These are phyloP conservation scores for Helminthosporium solani DNA, from an alignment of 2,329 filamentous ascomycete genomes.

Conservation along the genomic window DNA sequence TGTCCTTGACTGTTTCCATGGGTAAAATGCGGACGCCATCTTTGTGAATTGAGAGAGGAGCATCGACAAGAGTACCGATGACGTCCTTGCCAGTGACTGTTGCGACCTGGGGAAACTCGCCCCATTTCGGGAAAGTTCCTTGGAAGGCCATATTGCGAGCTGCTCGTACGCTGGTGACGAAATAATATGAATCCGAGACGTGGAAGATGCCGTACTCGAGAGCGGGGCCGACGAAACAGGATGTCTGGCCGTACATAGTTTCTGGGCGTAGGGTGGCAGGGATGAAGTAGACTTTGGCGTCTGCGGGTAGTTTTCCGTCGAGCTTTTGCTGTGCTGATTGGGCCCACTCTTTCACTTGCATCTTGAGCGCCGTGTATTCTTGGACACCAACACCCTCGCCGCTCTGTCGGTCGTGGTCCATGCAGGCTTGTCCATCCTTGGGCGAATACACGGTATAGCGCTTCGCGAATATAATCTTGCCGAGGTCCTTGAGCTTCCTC, in stretches of 20 bases:
- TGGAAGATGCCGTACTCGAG: conserved; percentile 89
- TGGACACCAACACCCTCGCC: conserved; percentile 83
- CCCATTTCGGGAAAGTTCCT: conserved; percentile 76
- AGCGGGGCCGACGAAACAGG: conserved; percentile 90
- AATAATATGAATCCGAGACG: conserved; percentile 67
- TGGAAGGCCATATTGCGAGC: conserved; percentile 98
- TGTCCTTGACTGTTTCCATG: conserved; percentile 89
- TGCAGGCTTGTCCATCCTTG: conserved; percentile 83
- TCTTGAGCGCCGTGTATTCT: conserved; percentile 89
- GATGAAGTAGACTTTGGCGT: conserved; percentile 81
- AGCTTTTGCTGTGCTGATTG: conserved; percentile 70
- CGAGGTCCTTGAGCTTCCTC: conserved; percentile 82
- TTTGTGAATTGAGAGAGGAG: conserved; percentile 78
- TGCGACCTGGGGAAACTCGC: conserved; percentile 70
- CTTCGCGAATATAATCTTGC: conserved; percentile 92
- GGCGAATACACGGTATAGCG: conserved; percentile 87
- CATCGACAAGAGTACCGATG: conserved; percentile 84
- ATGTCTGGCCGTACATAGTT: conserved; percentile 98
- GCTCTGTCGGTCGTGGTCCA: conserved; percentile 81
- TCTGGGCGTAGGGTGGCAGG: conserved; percentile 91
- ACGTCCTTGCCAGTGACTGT: conserved; percentile 77
- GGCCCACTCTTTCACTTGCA: conserved; percentile 88
- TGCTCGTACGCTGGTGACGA: conserved; percentile 75
- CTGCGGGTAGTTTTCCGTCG: conserved; percentile 74
- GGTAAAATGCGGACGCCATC: conserved; percentile 85